Base-by-base conservation (phyloP, 495 filamentous ascomycete genomes). In the Neurospora sp. region DNA sequence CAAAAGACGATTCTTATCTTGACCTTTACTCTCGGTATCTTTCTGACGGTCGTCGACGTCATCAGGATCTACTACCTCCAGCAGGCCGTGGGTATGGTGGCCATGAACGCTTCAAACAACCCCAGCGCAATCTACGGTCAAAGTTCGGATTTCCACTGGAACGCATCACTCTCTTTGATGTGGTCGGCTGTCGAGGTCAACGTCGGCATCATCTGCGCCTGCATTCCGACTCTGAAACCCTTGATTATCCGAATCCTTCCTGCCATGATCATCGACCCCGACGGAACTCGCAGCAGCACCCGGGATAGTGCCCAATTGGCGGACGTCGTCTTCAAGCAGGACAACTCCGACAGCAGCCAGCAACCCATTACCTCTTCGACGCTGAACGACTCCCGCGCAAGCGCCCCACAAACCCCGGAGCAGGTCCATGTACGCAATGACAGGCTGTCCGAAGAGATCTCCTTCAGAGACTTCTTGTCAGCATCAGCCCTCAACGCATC, bases 131-230 rank as follows among this genome's bases (percentile, higher is more conserved):
- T 77, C 31, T 84, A 82, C 69, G 81, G 77, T 5, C 78, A 82
- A 72, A 80, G 79, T 69, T 68, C 74, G 38, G 79, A 83, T 44
- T 88, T 88, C 74, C 80, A 81, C 78, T 91, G 89, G 91, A 92
- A 94, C 80, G 94, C 91, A 4, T 92, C 93, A 4, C 80, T 93
- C 2, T 91, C 93, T 0, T 92, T 96, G 78, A 94, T 97, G 91
- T 98, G 94, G 94, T 94, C 92, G 20, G 92, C 90, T 9, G 88
- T 98, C 73, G 94, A 97, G 80, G 93, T 97, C 80, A 94, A 97
- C 76, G 85, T 94, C 9, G 94, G 94, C 9, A 92, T 97, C 71
- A 91, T 94, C 53, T 96, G 92, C 73, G 94, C 89, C 68, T 97
- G 93, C 76, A 90, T 97, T 38, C 94, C 94, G 16, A 94, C 91